Conservation (phyloP, 768 basidiomycete species). For the Omphalotus guepiniiformis region DNA sequence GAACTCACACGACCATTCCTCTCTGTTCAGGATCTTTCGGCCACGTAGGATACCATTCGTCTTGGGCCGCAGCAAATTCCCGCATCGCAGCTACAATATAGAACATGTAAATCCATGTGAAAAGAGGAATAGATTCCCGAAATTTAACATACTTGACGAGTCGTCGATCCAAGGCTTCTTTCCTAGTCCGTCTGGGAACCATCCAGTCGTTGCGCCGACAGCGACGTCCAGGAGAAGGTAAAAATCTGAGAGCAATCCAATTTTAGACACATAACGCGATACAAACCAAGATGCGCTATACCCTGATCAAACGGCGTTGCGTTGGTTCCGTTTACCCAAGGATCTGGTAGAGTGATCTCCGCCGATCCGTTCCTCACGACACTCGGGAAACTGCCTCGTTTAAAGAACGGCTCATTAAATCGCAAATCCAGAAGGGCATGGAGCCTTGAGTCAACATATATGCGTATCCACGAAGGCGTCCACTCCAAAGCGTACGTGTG, state of each 20-base stretch:
- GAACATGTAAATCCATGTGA: neutral
- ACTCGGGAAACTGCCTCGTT: slow-evolving; percentile 53
- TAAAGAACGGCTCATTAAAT: slow-evolving; percentile 79
- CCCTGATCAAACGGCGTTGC: slow-evolving; percentile 32
- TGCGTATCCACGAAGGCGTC: slow-evolving; percentile 72
- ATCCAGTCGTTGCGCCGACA: slow-evolving; percentile 80
- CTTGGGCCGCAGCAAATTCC: slow-evolving; percentile 55
- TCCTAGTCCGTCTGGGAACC: slow-evolving; percentile 85
- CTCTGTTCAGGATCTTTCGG: slow-evolving; percentile 54
- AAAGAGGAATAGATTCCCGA: neutral
- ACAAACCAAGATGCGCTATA: slow-evolving; percentile 29
- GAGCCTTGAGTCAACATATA: slow-evolving; percentile 80
- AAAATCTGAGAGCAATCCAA: slow-evolving; percentile 44
- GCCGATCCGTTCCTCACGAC: slow-evolving; percentile 42
- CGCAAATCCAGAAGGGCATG: slow-evolving; percentile 66
- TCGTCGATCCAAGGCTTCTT: slow-evolving; percentile 77
- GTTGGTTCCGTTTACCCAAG: slow-evolving; percentile 5
- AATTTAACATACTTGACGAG: slow-evolving; percentile 39
- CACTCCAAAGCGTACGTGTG: slow-evolving; percentile 83
- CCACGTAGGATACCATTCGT: slow-evolving; percentile 75
- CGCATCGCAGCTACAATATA: slow-evolving; percentile 48
- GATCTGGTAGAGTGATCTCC: slow-evolving; percentile 36
- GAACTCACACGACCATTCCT: slow-evolving; percentile 71
- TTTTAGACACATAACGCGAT: neutral
- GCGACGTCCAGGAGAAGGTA: slow-evolving; percentile 80